phyloP scores from a whole-genome alignment of 371 early-diverging fungal genomes.

The Entomophthora muscae region DNA sequence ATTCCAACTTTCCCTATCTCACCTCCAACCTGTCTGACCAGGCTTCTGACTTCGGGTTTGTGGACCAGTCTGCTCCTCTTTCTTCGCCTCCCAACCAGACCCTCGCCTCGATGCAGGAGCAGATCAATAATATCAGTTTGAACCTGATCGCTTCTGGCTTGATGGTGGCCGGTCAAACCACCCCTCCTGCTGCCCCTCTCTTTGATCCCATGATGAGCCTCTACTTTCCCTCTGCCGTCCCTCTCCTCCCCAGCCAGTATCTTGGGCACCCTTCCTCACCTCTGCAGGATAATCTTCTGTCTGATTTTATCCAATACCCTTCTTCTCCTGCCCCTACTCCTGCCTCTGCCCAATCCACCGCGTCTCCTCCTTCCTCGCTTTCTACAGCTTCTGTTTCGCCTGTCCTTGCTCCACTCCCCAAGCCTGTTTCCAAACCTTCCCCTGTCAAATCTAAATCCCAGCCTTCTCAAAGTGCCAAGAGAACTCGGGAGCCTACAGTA shows the following conservation, averaged over 20 bases:
- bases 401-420: no score
- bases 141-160: not conserved
- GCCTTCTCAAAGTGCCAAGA: not conserved
- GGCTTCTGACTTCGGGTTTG: not conserved
- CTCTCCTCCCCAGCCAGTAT: not conserved
- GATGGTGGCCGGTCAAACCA: not conserved
- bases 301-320: not conserved
- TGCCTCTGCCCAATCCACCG: not conserved
- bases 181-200: not conserved
- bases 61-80: not conserved
- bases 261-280: not conserved
- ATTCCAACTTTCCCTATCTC: not conserved
- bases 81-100: not conserved
- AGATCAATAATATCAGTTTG: not conserved
- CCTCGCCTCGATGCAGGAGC: not conserved
- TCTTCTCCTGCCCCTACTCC: not conserved
- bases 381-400: not conserved
- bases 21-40: not conserved
- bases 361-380: not conserved
- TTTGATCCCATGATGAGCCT: not conserved
- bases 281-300: not conserved
- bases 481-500: not conserved
- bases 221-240: not conserved
- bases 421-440: no score
- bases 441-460: not conserved